Evolutionary conservation across 2,329 filamentous ascomycete species (phyloP).

Genomic region (Stemphylium beticola): DNA sequence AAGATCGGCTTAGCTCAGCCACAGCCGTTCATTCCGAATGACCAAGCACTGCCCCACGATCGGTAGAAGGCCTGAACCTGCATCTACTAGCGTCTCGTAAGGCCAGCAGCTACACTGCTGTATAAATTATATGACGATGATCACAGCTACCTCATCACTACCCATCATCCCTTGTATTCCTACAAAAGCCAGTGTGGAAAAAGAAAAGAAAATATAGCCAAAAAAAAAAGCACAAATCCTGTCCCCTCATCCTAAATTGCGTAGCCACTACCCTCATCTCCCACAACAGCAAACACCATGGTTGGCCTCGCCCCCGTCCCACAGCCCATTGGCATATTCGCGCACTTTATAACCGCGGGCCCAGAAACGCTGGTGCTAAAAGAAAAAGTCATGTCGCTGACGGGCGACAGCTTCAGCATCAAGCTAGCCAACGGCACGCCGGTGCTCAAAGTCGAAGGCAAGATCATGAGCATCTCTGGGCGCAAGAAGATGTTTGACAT

Average conservation of each 20-base stretch:
- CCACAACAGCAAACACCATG: conserved; percentile 12
- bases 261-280: background rate
- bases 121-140: background rate
- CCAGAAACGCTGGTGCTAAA: conserved; percentile 61
- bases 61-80: background rate
- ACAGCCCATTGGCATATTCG: conserved; percentile 38
- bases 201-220: too few relatives aligned
- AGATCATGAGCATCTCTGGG: conserved; percentile 58
- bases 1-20: background rate
- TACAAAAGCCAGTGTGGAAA: too few relatives aligned
- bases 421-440: conserved; percentile 61
- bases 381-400: conserved; percentile 67
- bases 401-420: conserved; percentile 70
- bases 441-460: conserved; percentile 64
- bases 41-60: conserved; percentile 6
- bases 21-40: background rate
- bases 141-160: background rate
- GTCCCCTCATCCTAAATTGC: background rate
- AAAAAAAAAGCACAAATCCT: too few relatives aligned
- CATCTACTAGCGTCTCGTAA: background rate
- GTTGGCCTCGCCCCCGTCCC: conserved; percentile 19
- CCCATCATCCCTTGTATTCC: background rate
- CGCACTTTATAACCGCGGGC: conserved; percentile 32
- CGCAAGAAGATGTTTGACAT: conserved; percentile 64
- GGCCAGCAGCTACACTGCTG: background rate